Evolutionary conservation across 2,329 filamentous ascomycete species (phyloP).

Genomic region (Beauveria rudraprayagi): DNA sequence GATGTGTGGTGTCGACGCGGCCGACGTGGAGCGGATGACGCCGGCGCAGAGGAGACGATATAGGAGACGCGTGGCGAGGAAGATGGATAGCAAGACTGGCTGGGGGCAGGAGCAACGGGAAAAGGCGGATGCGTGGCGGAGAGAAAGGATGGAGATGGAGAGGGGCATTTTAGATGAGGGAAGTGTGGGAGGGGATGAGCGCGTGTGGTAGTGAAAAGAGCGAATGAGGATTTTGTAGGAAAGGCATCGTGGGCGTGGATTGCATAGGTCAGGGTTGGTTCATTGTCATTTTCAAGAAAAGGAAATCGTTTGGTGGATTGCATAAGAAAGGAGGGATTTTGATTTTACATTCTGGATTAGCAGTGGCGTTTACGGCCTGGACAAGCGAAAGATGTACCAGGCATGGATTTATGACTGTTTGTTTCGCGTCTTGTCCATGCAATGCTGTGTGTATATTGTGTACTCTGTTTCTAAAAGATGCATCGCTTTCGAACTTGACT

Average conservation of each 20-base stretch:
- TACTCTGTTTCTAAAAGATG: not conserved
- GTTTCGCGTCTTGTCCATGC: not conserved
- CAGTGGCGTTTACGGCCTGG: conserved; percentile 4
- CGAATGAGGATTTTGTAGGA: not conserved
- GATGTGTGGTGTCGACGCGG: conserved; percentile 35
- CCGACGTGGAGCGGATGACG: conserved; percentile 35
- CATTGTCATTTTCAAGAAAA: not conserved
- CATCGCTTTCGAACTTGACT: no score
- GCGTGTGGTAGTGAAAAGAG: conserved; percentile 16
- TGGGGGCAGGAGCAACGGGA: conserved; percentile 31
- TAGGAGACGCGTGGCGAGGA: conserved; percentile 42
- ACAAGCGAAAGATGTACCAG: not conserved
- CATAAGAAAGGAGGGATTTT: not conserved
- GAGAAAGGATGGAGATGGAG: conserved; percentile 31
- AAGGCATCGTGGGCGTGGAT: not conserved
- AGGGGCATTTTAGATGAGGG: conserved; percentile 29
- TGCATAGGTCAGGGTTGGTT: not conserved
- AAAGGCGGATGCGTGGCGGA: conserved; percentile 38
- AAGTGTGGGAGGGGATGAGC: conserved; percentile 22
- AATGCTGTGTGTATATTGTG: not conserved
- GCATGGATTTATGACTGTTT: not conserved
- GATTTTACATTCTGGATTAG: not conserved
- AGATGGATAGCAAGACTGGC: conserved; percentile 19
- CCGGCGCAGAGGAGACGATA: conserved; percentile 41
- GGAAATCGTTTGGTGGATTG: not conserved